Conservation (phyloP, 495 filamentous ascomycete genomes). For the Trichocladium antarcticum region DNA sequence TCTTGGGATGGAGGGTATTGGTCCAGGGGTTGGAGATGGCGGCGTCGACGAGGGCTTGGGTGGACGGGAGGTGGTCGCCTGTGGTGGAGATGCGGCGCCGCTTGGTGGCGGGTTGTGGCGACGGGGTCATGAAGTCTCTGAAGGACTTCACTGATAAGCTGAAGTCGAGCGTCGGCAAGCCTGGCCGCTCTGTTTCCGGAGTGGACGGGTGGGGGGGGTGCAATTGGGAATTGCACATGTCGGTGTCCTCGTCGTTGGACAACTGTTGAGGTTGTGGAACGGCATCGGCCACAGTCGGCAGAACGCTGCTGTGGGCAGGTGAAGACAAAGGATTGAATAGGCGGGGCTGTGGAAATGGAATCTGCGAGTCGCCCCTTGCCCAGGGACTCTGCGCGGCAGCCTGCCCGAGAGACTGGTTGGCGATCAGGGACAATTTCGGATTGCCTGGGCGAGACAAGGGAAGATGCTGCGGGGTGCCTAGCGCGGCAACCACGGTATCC, state of each 20-base stretch:
- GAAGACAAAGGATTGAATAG: slow-evolving; percentile 12
- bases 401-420: not conserved
- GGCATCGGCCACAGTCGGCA: not conserved
- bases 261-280: not conserved
- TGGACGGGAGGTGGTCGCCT: slow-evolving; percentile 14
- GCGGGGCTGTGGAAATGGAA: slow-evolving; percentile 1
- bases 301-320: slow-evolving; percentile 9
- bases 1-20: not conserved
- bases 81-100: slow-evolving; percentile 9
- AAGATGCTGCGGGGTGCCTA: not conserved
- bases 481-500: not conserved
- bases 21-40: slow-evolving; percentile 22
- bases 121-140: slow-evolving; percentile 23
- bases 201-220: slow-evolving; percentile 15
- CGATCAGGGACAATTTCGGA: not conserved
- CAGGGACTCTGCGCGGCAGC: slow-evolving; percentile 9
- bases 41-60: slow-evolving; percentile 18
- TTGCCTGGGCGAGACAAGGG: not conserved
- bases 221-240: slow-evolving; percentile 2
- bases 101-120: slow-evolving; percentile 11
- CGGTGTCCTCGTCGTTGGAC: not conserved
- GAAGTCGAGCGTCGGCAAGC: slow-evolving; percentile 25
- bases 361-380: slow-evolving; percentile 11
- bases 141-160: slow-evolving; percentile 25
- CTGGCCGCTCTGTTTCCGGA: slow-evolving; percentile 15